Evolutionary conservation across 768 basidiomycete genomes (phyloP).

Genomic region (Russula virescens): DNA sequence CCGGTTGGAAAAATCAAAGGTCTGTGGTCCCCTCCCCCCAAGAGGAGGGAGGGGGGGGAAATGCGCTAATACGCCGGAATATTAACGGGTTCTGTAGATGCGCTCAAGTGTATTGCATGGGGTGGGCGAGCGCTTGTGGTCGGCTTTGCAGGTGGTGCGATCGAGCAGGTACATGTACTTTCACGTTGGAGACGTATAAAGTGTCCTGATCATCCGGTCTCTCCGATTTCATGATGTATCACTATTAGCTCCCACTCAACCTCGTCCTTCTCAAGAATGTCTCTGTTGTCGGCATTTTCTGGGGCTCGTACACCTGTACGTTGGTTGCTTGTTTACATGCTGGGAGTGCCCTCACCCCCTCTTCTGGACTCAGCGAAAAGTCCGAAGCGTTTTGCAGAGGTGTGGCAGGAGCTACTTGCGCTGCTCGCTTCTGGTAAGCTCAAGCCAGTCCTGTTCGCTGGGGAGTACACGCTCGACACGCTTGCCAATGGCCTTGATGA

Average conservation of each 20-base stretch:
- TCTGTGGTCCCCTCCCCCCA: constrained; percentile 24
- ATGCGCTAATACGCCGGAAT: too few relatives aligned
- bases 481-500: constrained; percentile 66
- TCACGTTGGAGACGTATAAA: too few relatives aligned
- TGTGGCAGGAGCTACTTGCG: not conserved
- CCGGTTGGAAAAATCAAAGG: constrained; percentile 76
- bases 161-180: constrained; percentile 58
- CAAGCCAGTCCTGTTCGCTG: constrained; percentile 64
- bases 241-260: constrained; percentile 28
- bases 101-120: constrained; percentile 89
- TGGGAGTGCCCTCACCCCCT: not conserved
- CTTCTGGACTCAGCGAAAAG: not conserved
- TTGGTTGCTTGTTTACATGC: constrained; percentile 8
- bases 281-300: constrained; percentile 77
- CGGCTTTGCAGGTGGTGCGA: constrained; percentile 79
- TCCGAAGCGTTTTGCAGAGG: not conserved
- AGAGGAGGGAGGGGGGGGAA: not conserved
- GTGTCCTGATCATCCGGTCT: not conserved
- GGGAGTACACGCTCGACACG: constrained; percentile 60
- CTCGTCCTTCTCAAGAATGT: constrained; percentile 79
- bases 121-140: constrained; percentile 87
- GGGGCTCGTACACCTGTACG: constrained; percentile 76
- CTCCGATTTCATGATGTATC: too few relatives aligned
- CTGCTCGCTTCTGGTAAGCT: constrained; percentile 59
- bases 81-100: constrained; percentile 42